Conservation (phyloP, 2,329 filamentous ascomycete species). For the Diaporthe australafricana region DNA sequence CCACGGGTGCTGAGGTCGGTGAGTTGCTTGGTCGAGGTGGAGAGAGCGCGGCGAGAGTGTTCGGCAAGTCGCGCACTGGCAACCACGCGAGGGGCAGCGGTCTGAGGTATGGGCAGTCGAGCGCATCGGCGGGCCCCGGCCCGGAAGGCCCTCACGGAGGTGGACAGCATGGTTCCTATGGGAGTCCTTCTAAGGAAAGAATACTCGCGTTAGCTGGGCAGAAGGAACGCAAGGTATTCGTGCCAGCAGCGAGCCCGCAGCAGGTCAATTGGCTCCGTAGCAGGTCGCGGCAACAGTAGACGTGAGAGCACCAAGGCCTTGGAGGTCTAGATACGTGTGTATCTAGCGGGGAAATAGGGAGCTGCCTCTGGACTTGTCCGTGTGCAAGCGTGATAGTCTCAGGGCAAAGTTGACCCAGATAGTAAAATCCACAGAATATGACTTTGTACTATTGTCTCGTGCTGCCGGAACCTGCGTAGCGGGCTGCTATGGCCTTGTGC, state of each 20-base stretch:
- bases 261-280: conserved; percentile 12
- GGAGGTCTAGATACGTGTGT: background rate
- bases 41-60: conserved; percentile 46
- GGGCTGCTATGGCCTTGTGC: background rate
- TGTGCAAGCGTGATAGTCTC: background rate
- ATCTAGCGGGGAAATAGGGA: background rate
- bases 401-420: background rate
- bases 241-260: background rate
- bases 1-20: conserved; percentile 75
- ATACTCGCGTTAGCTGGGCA: conserved; percentile 4
- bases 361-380: background rate
- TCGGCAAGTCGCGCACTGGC: conserved; percentile 39
- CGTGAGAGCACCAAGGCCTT: background rate
- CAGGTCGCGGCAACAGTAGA: conserved; percentile 9
- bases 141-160: conserved; percentile 53
- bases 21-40: conserved; percentile 47
- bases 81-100: conserved; percentile 21
- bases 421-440: background rate
- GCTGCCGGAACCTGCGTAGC: conserved; percentile 15
- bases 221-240: background rate
- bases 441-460: background rate
- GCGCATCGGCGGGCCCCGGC: conserved; percentile 56
- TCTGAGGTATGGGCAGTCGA: conserved; percentile 42
- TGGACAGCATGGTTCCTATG: conserved; percentile 55
- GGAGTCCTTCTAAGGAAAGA: background rate